Conservation (phyloP, 805 yeast genomes). For the Ogataea trehalophila region DNA sequence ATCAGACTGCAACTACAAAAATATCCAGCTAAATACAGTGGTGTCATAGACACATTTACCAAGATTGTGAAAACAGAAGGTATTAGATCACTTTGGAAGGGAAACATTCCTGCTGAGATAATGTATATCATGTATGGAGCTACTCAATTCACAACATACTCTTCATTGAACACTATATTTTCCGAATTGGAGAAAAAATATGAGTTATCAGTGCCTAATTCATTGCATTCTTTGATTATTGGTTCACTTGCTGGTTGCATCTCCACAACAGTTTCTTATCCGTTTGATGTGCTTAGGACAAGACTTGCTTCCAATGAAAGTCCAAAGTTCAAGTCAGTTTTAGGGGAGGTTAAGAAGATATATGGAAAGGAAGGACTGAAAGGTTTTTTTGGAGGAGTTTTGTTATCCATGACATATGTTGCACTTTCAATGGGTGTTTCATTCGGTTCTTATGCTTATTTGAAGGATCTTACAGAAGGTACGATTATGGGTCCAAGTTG, state of each 20-base stretch:
- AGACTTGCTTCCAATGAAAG: conserved; percentile 65
- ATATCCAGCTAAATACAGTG: conserved; percentile 27
- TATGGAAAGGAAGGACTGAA: conserved; percentile 30
- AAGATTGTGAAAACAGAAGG: conserved; percentile 52
- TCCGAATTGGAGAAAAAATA: conserved; percentile 24
- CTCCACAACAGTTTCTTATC: conserved; percentile 76
- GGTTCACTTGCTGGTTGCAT: conserved; percentile 77
- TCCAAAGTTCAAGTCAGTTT: conserved; percentile 31
- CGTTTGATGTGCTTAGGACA: conserved; percentile 86
- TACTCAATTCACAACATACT: conserved; percentile 71
- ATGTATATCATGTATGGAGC: conserved; percentile 86
- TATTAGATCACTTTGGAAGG: conserved; percentile 82
- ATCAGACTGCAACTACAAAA: conserved; percentile 66
- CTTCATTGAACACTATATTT: conserved; percentile 46
- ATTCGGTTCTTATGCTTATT: conserved; percentile 61
- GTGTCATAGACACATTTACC: conserved; percentile 34
- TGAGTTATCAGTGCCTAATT: conserved; percentile 27
- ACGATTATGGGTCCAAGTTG: conserved; percentile 51
- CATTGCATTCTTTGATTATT: conserved; percentile 46
- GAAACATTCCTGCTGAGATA: conserved; percentile 86
- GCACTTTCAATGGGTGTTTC: conserved; percentile 70
- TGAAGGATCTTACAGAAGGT: conserved; percentile 33
- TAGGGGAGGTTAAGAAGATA: conserved; percentile 32
- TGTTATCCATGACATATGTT: conserved; percentile 54
- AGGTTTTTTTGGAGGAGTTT: conserved; percentile 48